Evolutionary conservation across 768 basidiomycete genomes (phyloP).

Genomic region (Lentinula lateritia): DNA sequence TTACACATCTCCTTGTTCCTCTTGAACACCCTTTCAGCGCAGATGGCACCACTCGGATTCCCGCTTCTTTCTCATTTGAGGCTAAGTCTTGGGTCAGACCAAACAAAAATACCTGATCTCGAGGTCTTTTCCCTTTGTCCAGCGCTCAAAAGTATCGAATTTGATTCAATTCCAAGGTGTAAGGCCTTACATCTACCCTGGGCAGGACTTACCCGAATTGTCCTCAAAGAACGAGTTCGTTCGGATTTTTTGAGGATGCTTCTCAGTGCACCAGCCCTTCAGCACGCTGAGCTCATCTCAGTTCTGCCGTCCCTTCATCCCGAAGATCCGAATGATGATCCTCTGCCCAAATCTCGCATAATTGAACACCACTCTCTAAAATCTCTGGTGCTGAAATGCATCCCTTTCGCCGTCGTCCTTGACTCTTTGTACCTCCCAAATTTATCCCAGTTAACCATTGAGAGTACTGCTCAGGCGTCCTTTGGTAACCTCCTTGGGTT

Average conservation of each 20-base stretch:
- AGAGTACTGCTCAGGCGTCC: background rate
- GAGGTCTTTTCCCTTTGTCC: constrained; percentile 2
- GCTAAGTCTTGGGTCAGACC: background rate
- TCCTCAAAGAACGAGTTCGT: background rate
- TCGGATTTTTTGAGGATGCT: constrained; percentile 4
- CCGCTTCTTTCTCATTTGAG: background rate
- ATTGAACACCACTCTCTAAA: constrained; percentile 1
- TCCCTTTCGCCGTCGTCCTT: constrained; percentile 1
- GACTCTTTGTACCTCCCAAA: background rate
- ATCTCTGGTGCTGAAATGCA: background rate
- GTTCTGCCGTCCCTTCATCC: constrained; percentile 2
- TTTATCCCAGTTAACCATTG: background rate
- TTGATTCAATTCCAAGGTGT: constrained; percentile 3
- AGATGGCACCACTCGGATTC: background rate
- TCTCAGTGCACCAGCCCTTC: background rate
- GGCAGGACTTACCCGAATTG: background rate
- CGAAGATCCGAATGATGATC: background rate
- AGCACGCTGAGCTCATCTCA: background rate
- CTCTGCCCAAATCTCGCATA: constrained; percentile 2
- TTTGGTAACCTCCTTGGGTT: background rate
- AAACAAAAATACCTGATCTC: background rate
- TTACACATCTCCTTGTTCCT: constrained; percentile 4
- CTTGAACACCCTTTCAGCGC: constrained; percentile 1
- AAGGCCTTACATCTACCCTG: constrained; percentile 1
- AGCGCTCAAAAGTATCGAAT: constrained; percentile 1